Conservation (phyloP, 176 grass and related monocot species). For the Lolium rigidum region DNA sequence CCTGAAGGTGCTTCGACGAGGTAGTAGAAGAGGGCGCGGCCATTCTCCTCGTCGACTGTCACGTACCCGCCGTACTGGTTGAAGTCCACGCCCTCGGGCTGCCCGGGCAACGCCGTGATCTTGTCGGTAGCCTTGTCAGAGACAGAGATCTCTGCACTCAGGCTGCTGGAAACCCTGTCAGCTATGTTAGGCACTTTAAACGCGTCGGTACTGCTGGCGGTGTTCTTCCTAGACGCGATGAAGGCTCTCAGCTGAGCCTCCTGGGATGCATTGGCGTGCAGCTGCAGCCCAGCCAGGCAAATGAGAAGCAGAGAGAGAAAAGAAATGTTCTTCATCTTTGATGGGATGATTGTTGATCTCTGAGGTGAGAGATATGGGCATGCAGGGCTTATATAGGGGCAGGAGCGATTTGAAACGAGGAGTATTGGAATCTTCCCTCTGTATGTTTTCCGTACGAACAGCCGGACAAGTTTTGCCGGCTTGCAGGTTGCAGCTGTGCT, state of each 20-base stretch:
- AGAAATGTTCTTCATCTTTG: not conserved
- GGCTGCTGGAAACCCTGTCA: not conserved
- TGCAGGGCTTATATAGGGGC: constrained; percentile 17
- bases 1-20: constrained; percentile 31
- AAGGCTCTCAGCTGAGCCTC: constrained; percentile 17
- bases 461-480: not conserved
- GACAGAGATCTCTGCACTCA: not conserved
- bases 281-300: not conserved
- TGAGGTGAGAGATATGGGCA: not conserved
- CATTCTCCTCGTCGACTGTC: constrained; percentile 42
- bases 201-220: not conserved
- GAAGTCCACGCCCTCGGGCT: constrained; percentile 44
- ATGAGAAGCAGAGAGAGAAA: constrained; percentile 8
- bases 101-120: constrained; percentile 52
- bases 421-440: not conserved
- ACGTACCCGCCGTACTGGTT: constrained; percentile 60
- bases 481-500: not conserved
- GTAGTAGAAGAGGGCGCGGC: constrained; percentile 53
- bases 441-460: not conserved
- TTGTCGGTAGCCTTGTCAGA: constrained; percentile 40
- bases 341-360: not conserved
- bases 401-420: not conserved
- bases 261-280: not conserved
- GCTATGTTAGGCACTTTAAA: not conserved
- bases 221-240: not conserved